Percentiles rank a stretch among this genome's conserved stretches.
Conservation (phyloP, 2,329 filamentous ascomycete species). For the Hymenoscyphus linearis region DNA sequence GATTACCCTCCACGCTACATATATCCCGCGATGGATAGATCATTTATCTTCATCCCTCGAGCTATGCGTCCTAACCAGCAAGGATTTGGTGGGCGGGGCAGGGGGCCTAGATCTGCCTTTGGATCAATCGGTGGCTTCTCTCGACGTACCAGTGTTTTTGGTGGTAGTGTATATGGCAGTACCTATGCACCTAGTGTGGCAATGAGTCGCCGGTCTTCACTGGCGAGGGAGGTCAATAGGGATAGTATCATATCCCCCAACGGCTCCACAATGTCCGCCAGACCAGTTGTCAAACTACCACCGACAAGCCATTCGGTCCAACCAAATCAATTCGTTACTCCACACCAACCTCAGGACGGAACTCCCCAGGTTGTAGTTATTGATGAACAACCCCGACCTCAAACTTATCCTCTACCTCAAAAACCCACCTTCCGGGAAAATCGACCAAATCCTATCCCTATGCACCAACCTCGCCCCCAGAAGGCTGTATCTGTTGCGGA, state of each 20-base stretch:
- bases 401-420: constrained; percentile 53
- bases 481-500: constrained; percentile 90
- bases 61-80: constrained; percentile 92
- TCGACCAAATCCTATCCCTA: constrained; percentile 52
- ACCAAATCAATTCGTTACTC: constrained; percentile 30
- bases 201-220: constrained; percentile 83
- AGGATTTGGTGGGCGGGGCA: constrained; percentile 59
- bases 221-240: constrained; percentile 60
- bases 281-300: constrained; percentile 79
- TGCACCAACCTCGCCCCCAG: constrained; percentile 93
- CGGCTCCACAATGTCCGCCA: constrained; percentile 65
- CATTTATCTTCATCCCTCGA: constrained; percentile 96
- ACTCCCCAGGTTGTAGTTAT: constrained; percentile 18
- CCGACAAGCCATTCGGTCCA: constrained; percentile 40
- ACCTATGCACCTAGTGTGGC: constrained; percentile 80
- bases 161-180: constrained; percentile 62
- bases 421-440: constrained; percentile 55
- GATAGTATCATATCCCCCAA: constrained; percentile 77
- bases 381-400: constrained; percentile 44
- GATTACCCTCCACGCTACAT: constrained; percentile 77
- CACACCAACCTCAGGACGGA: constrained; percentile 24
- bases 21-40: constrained; percentile 82
- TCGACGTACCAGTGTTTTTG: constrained; percentile 78
- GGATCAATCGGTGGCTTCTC: constrained; percentile 63
- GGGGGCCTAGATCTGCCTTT: constrained; percentile 64